Evolutionary conservation across 257 asterid genomes (phyloP).

Genomic region (Lycium ferocissimum): DNA sequence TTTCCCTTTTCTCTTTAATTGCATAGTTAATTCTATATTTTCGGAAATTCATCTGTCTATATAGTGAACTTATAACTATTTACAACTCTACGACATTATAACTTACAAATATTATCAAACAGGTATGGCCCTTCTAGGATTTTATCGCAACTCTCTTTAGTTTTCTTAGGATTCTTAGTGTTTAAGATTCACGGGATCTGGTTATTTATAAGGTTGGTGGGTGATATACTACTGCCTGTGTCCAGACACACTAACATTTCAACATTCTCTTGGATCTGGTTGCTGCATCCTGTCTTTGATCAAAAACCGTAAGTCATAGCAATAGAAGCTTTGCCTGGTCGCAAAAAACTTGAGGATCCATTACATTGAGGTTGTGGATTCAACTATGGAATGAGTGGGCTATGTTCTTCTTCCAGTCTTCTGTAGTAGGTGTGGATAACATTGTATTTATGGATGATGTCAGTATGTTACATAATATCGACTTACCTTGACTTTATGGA

Average conservation of each 20-base stretch:
- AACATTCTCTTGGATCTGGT: not conserved
- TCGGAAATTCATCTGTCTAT: not conserved
- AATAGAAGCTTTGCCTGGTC: not conserved
- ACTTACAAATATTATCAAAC: not conserved
- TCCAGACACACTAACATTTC: slow-evolving; percentile 7
- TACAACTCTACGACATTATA: not conserved
- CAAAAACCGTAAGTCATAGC: not conserved
- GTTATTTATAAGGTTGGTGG: not conserved
- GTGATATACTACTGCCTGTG: not conserved
- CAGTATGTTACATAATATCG: not conserved
- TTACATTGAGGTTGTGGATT: too few species aligned
- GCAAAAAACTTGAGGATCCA: not conserved
- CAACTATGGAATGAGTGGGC: too few species aligned
- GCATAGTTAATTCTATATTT: not conserved
- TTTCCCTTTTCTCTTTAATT: not conserved
- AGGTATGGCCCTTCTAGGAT: not conserved
- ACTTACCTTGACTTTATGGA: too few species aligned
- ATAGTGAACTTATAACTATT: not conserved
- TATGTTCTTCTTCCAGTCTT: not conserved
- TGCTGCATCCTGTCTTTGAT: not conserved
- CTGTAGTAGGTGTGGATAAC: not conserved
- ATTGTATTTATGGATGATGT: not conserved
- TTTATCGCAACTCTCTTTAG: not conserved
- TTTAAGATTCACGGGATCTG: not conserved
- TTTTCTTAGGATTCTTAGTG: not conserved